A percentile compares a stretch with the other conserved stretches of the same genome.
Conservation (phyloP, 495 filamentous ascomycete genomes). For the Aspergillus wentii region DNA sequence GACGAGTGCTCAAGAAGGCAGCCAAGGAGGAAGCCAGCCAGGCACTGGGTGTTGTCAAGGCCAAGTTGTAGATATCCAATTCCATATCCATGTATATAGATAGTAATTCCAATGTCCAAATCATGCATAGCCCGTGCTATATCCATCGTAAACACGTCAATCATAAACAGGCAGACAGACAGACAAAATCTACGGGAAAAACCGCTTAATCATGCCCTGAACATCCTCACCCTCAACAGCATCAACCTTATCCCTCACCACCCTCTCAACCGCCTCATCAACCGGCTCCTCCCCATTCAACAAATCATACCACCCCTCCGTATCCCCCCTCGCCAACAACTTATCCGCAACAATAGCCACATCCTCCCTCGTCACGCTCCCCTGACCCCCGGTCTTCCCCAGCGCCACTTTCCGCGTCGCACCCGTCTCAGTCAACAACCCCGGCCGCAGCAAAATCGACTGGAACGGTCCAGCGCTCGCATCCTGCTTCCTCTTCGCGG, state of each 20-base stretch:
- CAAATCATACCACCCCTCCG: constrained; percentile 58
- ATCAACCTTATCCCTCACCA: constrained; percentile 58
- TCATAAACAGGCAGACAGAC: too few species aligned
- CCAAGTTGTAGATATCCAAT: constrained; percentile 31
- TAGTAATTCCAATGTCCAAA: too few species aligned
- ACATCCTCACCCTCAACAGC: constrained; percentile 63
- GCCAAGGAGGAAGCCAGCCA: constrained; percentile 37
- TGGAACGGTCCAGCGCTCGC: constrained; percentile 45
- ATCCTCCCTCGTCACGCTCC: constrained; percentile 57
- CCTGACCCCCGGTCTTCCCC: constrained; percentile 55
- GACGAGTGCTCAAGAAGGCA: constrained; percentile 57
- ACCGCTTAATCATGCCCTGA: constrained; percentile 41
- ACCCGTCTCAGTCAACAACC: constrained; percentile 52
- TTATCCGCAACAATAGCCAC: constrained; percentile 64
- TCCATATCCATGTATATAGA: neutral
- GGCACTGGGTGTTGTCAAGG: constrained; percentile 30
- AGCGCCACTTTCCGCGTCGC: constrained; percentile 58
- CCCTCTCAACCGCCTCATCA: constrained; percentile 59
- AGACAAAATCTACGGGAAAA: constrained; percentile 18
- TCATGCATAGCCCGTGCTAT: too few species aligned
- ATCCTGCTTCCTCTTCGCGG: constrained; percentile 38
- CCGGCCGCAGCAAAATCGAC: constrained; percentile 67
- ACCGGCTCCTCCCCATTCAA: constrained; percentile 54
- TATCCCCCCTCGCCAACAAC: constrained; percentile 57
- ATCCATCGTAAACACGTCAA: too few species aligned